These are phyloP conservation scores for Sporothrix curviconia DNA, from an alignment of 2,329 filamentous ascomycete species.

Conservation along the genomic window DNA sequence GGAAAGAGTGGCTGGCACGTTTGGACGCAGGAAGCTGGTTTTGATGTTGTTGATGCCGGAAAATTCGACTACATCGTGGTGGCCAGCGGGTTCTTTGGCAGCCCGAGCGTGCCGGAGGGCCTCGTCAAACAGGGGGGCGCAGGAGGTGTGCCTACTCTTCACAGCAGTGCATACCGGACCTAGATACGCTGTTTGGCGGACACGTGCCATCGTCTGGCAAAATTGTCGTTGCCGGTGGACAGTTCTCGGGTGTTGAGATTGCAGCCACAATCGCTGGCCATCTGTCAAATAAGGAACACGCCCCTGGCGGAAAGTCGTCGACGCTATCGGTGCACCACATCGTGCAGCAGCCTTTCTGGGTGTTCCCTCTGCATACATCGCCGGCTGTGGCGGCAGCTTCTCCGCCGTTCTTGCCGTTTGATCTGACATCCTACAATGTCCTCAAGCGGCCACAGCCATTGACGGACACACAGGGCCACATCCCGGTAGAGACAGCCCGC, in stretches of 20 bases:
- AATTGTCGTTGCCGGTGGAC: constrained; percentile 69
- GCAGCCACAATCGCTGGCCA: constrained; percentile 66
- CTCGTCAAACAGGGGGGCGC: constrained; percentile 32
- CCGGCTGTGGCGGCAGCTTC: constrained; percentile 39
- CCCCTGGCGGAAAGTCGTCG: constrained; percentile 36
- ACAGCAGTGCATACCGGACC: constrained; percentile 62
- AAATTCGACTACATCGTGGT: constrained; percentile 67
- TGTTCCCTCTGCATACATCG: constrained; percentile 54
- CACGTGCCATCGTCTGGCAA: constrained; percentile 40
- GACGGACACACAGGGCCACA: constrained; percentile 57
- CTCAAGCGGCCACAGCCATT: constrained; percentile 54
- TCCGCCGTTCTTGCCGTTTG: constrained; percentile 63
- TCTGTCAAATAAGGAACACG: constrained; percentile 56
- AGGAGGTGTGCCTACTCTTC: constrained; percentile 47
- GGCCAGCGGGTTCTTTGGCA: constrained; percentile 70
- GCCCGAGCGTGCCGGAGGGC: constrained; percentile 45
- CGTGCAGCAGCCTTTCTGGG: constrained; percentile 63
- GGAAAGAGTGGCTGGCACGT: constrained; percentile 36
- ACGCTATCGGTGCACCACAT: constrained; percentile 60
- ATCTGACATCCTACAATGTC: constrained; percentile 66
- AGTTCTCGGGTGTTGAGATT: constrained; percentile 77
- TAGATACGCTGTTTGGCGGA: constrained; percentile 40
- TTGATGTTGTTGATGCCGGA: constrained; percentile 33
- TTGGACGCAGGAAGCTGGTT: constrained; percentile 23
- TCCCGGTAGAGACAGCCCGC: constrained; percentile 51